A percentile compares a stretch with the other conserved stretches of the same genome.
Conservation (phyloP, 768 basidiomycete species). For the Mycena olivaceomarginata region DNA sequence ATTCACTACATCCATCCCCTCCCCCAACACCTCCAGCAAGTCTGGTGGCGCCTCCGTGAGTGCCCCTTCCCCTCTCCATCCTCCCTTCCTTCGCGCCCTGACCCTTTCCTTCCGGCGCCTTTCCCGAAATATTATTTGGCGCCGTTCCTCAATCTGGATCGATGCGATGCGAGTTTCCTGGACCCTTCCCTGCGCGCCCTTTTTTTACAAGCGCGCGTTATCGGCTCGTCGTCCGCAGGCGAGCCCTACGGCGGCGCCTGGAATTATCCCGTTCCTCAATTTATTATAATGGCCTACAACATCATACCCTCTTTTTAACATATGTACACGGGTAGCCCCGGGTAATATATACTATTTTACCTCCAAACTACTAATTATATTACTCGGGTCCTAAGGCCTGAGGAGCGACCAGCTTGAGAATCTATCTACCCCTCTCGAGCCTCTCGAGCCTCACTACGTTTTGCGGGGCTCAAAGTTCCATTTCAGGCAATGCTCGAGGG, state of each 20-base stretch:
- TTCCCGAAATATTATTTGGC: slow-evolving; percentile 22
- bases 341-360: too few species aligned
- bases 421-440: too few species aligned
- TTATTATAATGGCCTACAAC: background rate
- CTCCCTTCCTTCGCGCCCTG: background rate
- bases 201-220: slow-evolving; percentile 35
- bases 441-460: too few species aligned
- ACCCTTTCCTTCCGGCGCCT: slow-evolving; percentile 10
- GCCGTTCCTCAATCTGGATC: slow-evolving; percentile 28
- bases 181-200: slow-evolving; percentile 8
- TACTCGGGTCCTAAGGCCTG: too few species aligned
- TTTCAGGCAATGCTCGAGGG: too few species aligned
- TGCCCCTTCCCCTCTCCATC: background rate
- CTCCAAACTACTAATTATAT: too few species aligned
- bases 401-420: too few species aligned
- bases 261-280: slow-evolving; percentile 7
- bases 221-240: background rate
- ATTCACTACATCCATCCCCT: background rate
- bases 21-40: background rate
- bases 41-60: slow-evolving; percentile 16
- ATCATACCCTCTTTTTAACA: background rate
- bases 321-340: background rate
- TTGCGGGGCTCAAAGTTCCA: too few species aligned
- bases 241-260: background rate
- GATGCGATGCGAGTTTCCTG: background rate